Evolutionary conservation across 371 early-diverging fungal genomes (phyloP), one percentile per base, ranked within the genome.

Genomic region (Batkoa obscura): DNA sequence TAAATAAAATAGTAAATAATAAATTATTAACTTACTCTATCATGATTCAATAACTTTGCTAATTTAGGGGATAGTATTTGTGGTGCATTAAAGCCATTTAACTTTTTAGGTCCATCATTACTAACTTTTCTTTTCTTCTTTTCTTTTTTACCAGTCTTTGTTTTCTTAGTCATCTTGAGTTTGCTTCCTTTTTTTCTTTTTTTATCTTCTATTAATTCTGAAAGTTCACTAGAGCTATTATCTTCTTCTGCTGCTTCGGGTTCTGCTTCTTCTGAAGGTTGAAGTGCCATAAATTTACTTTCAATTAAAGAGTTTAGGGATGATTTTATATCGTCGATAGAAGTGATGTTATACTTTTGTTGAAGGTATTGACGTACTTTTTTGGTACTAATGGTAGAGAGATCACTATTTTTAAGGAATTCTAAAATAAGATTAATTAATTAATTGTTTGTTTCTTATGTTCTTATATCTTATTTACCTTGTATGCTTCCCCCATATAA

Each of bases 381-480:
- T 39, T 79, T 78, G 8, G 78, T 69, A 17, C 72, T 68, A 17
- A 78, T 66, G n/a, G 64, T 66, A 0, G 64, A 46, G 39, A 72
- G 68, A 57, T 78, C 75, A 3, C 76, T 66, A 10, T 46, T 43
- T 43, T 59, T 63, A 39, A 78, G 65, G 36, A 78, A 76, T 17
- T 50, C 64, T 64, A 45, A 45, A 45, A 45, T 45, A 15, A 4
- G 15, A 15, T 6, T 23, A 45, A 15, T 37, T 51, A 23, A 23
- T 23, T 23, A 23, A 23, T 23, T 23, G 23, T 23, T 23, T 23
- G 23, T 23, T 23, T 23, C 23, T 23, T 23, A 23, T 23, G 23
- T 23, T 23, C 23, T 23, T 23, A 23, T 23, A 23, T 23, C 23
- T 23, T 23, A 23, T 23, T 23, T 23, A 23, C 23, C 23, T 23